phyloP scores from a whole-genome alignment of 352 stramenopile genomes.

The Phytopythium ostracodes region DNA sequence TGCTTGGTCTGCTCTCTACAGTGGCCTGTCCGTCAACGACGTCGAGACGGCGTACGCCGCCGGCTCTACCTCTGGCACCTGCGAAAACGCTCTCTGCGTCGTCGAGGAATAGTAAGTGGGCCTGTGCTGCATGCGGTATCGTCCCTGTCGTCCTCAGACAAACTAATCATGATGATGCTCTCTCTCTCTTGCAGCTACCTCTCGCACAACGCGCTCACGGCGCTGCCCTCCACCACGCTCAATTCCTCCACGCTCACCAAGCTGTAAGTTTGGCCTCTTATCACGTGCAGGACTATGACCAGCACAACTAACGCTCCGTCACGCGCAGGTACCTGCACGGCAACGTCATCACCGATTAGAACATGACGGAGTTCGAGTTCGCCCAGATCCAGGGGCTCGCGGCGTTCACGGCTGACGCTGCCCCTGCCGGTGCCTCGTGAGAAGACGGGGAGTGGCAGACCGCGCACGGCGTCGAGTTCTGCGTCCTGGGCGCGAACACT shows the following conservation, averaged over 20 bases:
- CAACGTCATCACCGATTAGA: constrained; percentile 35
- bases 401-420: constrained; percentile 26
- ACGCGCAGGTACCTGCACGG: constrained; percentile 16
- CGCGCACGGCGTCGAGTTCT: constrained; percentile 30
- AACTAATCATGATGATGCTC: not conserved
- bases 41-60: not conserved
- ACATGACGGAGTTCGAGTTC: constrained; percentile 28
- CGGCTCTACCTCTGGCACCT: not conserved
- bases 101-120: constrained; percentile 13
- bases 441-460: constrained; percentile 24
- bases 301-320: not conserved
- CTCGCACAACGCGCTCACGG: constrained; percentile 32
- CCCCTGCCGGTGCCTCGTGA: constrained; percentile 18
- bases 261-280: constrained; percentile 10
- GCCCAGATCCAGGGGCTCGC: constrained; percentile 20
- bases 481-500: constrained; percentile 25
- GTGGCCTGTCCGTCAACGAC: constrained; percentile 15
- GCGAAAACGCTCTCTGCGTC: too few species aligned
- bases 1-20: constrained; percentile 8
- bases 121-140: not conserved
- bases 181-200: constrained; percentile 19
- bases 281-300: not conserved
- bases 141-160: too few species aligned
- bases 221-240: constrained; percentile 19
- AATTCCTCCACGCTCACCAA: constrained; percentile 23